These are phyloP conservation scores for Miamiensis avidus DNA, from an alignment of 169 alveolate genomes.

Conservation along the genomic window DNA sequence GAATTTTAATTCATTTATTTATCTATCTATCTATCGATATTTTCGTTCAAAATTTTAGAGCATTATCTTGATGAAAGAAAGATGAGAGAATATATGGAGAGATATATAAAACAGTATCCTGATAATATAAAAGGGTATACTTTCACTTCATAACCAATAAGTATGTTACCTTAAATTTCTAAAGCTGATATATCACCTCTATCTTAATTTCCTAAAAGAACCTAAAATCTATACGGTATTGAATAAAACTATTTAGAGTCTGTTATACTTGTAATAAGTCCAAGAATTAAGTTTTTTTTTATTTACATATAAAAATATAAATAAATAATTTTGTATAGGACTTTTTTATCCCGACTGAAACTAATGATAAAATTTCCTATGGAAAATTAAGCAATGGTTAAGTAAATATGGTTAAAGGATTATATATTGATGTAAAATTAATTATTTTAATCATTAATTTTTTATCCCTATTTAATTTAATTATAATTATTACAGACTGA, in stretches of 20 bases:
- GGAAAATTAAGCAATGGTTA: constrained; percentile 20
- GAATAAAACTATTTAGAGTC: constrained; percentile 62
- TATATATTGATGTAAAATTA: constrained; percentile 22
- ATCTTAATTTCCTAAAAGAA: constrained; percentile 59
- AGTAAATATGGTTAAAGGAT: constrained; percentile 34
- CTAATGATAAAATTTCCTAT: constrained; percentile 32
- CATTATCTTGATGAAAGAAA: constrained; percentile 47
- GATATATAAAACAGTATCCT: constrained; percentile 43
- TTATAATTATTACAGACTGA: background rate
- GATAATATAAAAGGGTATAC: constrained; percentile 55
- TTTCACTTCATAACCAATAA: constrained; percentile 47
- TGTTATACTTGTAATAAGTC: constrained; percentile 8
- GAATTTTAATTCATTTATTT: too few relatives aligned
- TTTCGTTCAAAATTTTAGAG: too few relatives aligned
- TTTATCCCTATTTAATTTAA: too few relatives aligned
- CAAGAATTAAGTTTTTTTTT: too few relatives aligned
- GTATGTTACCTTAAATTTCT: constrained; percentile 5
- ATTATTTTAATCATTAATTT: constrained; percentile 6
- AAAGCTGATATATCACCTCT: constrained; percentile 50
- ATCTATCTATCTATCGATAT: too few relatives aligned
- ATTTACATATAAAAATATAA: too few relatives aligned
- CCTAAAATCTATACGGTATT: constrained; percentile 54
- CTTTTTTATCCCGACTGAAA: constrained; percentile 61
- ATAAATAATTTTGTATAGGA: too few relatives aligned
- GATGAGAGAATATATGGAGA: constrained; percentile 50